A percentile compares a stretch with the other conserved stretches of the same genome.
These are phyloP conservation scores for Silene uniflora DNA, from an alignment of 148 eudicot genomes.

Conservation along the genomic window DNA sequence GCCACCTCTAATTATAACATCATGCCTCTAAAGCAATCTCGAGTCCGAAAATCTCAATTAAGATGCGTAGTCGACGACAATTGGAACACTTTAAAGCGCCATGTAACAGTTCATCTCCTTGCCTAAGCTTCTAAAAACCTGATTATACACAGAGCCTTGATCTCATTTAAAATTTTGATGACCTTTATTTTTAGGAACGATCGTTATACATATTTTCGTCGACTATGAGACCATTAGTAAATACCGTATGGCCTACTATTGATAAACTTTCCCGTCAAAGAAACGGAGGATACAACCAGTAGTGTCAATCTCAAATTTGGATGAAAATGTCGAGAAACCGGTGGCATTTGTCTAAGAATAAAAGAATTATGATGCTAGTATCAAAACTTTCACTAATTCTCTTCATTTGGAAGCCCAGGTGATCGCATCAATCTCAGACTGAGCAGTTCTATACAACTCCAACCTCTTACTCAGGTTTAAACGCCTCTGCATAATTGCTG, in stretches of 20 bases:
- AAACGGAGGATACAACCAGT: background rate
- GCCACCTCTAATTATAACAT: no score
- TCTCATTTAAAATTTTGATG: background rate
- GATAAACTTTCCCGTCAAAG: background rate
- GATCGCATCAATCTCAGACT: slow-evolving; percentile 81
- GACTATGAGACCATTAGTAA: background rate
- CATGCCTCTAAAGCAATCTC: no score
- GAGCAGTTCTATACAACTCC: slow-evolving; percentile 23
- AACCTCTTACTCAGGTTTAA: background rate
- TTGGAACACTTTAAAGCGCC: no score
- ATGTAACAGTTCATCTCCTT: no score
- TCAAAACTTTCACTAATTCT: background rate
- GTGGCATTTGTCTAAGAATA: slow-evolving; percentile 15
- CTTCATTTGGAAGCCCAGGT: slow-evolving; percentile 65
- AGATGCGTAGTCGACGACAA: no score
- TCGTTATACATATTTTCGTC: background rate
- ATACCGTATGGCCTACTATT: background rate
- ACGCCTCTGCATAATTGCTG: slow-evolving; percentile 6
- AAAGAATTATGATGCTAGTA: slow-evolving; percentile 19
- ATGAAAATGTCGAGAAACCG: slow-evolving; percentile 13
- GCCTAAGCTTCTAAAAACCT: no score
- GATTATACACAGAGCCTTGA: no score
- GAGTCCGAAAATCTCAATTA: no score
- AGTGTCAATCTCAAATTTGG: slow-evolving; percentile 8
- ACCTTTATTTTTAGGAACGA: background rate